Evolutionary conservation across 1,284 basidiomycete genomes (phyloP).

Genomic region (Anthracocystis setariae): DNA sequence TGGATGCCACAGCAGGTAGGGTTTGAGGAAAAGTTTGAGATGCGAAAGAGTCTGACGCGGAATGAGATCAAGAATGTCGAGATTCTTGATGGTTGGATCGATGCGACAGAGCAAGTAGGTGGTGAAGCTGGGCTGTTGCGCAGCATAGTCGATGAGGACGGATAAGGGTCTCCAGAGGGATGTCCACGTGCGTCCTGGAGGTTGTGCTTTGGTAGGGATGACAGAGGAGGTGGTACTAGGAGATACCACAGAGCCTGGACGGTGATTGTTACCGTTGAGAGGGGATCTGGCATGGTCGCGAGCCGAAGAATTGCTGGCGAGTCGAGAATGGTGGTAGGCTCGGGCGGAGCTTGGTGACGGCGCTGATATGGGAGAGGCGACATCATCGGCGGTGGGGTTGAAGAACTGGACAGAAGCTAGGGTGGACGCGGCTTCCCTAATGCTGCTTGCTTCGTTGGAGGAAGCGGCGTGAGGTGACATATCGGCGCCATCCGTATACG

Average conservation of each 20-base stretch:
- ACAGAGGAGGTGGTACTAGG: constrained; percentile 9
- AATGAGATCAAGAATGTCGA: constrained; percentile 43
- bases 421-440: constrained; percentile 29
- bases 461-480: constrained; percentile 21
- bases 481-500: constrained; percentile 21
- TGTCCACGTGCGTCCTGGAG: constrained; percentile 49
- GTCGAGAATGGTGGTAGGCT: constrained; percentile 4
- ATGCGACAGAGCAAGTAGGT: constrained; percentile 38
- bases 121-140: constrained; percentile 43
- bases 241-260: constrained; percentile 10
- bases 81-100: constrained; percentile 18
- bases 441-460: constrained; percentile 26
- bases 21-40: constrained; percentile 39
- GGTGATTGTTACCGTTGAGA: constrained; percentile 3
- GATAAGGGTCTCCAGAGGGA: constrained; percentile 48
- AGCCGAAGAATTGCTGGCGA: constrained; percentile 2
- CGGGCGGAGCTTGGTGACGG: constrained; percentile 18
- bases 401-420: constrained; percentile 50
- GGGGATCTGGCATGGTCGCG: constrained; percentile 2
- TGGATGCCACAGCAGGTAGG: constrained; percentile 47
- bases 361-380: constrained; percentile 9
- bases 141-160: constrained; percentile 50
- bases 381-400: constrained; percentile 26
- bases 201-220: constrained; percentile 16
- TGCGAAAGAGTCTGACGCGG: constrained; percentile 21